phyloP scores from a whole-genome alignment of 768 basidiomycete genomes.

The Lentinula sp. region DNA sequence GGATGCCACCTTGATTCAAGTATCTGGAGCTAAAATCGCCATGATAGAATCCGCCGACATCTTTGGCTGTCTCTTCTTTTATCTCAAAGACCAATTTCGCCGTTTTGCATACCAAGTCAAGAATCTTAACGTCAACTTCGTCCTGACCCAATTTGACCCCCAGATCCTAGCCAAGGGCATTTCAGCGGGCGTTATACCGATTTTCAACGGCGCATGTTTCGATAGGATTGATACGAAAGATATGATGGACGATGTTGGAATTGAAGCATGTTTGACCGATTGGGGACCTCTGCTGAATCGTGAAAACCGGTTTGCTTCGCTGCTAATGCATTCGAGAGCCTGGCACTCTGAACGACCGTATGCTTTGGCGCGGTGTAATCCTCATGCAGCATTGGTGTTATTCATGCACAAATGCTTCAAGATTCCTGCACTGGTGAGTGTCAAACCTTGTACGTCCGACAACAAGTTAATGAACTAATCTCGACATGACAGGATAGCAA shows the following conservation, averaged over 20 bases:
- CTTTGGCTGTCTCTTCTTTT: slow-evolving; percentile 38
- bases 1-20: slow-evolving; percentile 36
- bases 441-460: neutral
- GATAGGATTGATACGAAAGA: slow-evolving; percentile 29
- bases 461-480: neutral
- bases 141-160: slow-evolving; percentile 37
- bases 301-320: slow-evolving; percentile 23
- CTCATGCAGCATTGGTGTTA: slow-evolving; percentile 22
- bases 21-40: slow-evolving; percentile 27
- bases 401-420: slow-evolving; percentile 27
- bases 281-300: slow-evolving; percentile 33
- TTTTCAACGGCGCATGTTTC: slow-evolving; percentile 29
- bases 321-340: slow-evolving; percentile 32
- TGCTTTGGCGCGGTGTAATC: slow-evolving; percentile 26
- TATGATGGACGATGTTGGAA: slow-evolving; percentile 25
- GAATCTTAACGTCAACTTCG: slow-evolving; percentile 28
- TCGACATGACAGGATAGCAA: neutral
- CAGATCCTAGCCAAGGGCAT: slow-evolving; percentile 33
- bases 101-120: slow-evolving; percentile 31
- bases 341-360: slow-evolving; percentile 27
- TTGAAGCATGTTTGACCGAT: slow-evolving; percentile 26
- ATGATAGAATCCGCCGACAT: slow-evolving; percentile 27
- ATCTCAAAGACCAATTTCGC: slow-evolving; percentile 32
- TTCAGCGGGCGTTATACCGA: slow-evolving; percentile 28
- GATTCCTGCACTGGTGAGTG: slow-evolving; percentile 22